Evolutionary conservation across 768 basidiomycete species (phyloP).

Genomic region (Calocera viscosa): DNA sequence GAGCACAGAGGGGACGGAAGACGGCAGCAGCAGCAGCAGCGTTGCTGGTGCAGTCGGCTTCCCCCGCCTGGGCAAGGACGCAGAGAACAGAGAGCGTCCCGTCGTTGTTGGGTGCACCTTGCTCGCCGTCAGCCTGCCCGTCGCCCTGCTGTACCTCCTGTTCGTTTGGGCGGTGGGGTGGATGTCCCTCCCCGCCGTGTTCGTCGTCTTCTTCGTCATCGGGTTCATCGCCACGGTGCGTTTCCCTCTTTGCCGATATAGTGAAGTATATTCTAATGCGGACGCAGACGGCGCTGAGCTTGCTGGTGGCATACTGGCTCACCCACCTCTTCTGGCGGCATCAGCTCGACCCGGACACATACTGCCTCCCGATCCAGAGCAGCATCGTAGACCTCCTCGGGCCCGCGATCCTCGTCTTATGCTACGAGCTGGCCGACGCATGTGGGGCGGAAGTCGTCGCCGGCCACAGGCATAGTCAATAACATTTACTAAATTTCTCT

Average conservation of each 20-base stretch:
- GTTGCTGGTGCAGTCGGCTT: not conserved
- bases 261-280: not conserved
- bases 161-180: conserved; percentile 60
- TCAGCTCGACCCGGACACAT: conserved; percentile 76
- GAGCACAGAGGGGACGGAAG: conserved; percentile 12
- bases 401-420: conserved; percentile 63
- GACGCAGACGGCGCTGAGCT: conserved; percentile 53
- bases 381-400: conserved; percentile 78
- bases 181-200: conserved; percentile 57
- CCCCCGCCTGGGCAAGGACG: not conserved
- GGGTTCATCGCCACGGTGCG: conserved; percentile 71
- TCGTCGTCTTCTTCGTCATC: conserved; percentile 50
- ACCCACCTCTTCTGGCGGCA: conserved; percentile 70
- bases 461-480: not conserved
- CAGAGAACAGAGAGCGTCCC: conserved; percentile 25
- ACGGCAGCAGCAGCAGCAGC: conserved; percentile 9
- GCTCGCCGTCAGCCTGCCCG: conserved; percentile 61
- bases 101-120: conserved; percentile 55
- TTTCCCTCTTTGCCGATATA: conserved; percentile 15
- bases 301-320: conserved; percentile 50
- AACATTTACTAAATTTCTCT: not conserved
- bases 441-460: conserved; percentile 28
- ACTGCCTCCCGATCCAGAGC: conserved; percentile 85
- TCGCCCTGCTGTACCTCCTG: conserved; percentile 61
- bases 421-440: conserved; percentile 52